Base-by-base conservation (phyloP, 768 basidiomycete species). In the Holtermanniella nyarrowii region DNA sequence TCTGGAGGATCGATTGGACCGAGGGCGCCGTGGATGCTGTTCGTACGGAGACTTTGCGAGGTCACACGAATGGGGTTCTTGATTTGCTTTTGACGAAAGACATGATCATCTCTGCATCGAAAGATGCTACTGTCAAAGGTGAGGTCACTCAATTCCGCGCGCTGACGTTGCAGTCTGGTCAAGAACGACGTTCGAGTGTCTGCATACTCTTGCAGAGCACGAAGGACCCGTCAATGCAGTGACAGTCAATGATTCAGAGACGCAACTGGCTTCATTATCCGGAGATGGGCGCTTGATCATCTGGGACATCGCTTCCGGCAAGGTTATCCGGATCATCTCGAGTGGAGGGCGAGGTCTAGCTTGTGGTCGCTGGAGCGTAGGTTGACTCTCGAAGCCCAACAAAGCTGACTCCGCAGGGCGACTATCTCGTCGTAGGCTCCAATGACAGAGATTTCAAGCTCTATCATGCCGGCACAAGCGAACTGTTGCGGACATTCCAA, bases 341-440 rank as follows among this genome's bases (percentile, higher is more conserved):
- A 44, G 37, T 18, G 52, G 52, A 11, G 31, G 16, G 10, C 22
- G 53, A 41, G 62, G 59, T 4, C 24, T 62, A 26, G 65, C 63
- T 20, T 67, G 62, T 55, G 57, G 64, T 1, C 53, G 41, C 13
- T 64, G 62, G 60, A 22, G 49, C 18, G 63, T 65, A 31, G 51
- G 63, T 58, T 2, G 5, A 2, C 13, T 11, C 5, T 37, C 23
- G 22, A 26, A 27, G 46, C 14, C 13, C 18, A 46, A 10, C 51
- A 26, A 42, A 54, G 42, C 12, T 24, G 7, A 25, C 14, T 48
- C 16, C 24, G 0, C 18, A 63, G 58, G 64, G 52, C 44, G 42
- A 58, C n/a, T 46, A 50, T 22, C 53, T 63, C 26, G 45, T 60
- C 11, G 55, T 51, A 2, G 65, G 65, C n/a, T 48, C 48, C 14